These are phyloP conservation scores for Podosphaera xanthii DNA, from an alignment of 2,329 filamentous ascomycete species.

Conservation along the genomic window DNA sequence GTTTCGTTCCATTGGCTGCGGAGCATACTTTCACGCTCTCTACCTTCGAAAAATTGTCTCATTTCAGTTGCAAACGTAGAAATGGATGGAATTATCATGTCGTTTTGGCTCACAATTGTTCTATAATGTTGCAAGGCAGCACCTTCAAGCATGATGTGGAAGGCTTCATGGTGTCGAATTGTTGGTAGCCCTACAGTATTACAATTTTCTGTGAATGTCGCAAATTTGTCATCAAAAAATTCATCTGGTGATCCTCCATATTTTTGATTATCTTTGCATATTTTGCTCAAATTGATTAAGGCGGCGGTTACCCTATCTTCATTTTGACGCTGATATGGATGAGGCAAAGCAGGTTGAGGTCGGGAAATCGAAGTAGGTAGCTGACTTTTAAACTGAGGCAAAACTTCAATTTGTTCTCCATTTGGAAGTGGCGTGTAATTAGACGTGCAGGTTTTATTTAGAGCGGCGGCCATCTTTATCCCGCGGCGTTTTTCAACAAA, in stretches of 20 bases:
- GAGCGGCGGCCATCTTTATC: background rate
- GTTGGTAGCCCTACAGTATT: background rate
- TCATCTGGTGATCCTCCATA: background rate
- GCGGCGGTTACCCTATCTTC: background rate
- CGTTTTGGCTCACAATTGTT: background rate
- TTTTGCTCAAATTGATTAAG: background rate
- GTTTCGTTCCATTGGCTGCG: background rate
- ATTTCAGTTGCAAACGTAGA: background rate
- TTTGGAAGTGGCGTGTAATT: background rate
- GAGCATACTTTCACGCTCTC: background rate
- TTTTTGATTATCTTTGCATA: background rate
- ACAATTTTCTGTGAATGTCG: background rate
- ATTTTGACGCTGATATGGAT: background rate
- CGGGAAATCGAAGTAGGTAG: constrained; percentile 11
- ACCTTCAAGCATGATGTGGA: background rate
- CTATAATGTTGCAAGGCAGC: background rate
- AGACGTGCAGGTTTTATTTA: background rate
- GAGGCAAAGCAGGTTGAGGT: background rate
- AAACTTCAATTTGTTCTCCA: background rate
- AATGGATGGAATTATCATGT: background rate
- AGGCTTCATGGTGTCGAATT: background rate
- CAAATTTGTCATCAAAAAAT: background rate
- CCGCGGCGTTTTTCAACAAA: background rate
- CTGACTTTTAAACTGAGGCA: background rate
- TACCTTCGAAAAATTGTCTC: background rate